A percentile compares a stretch with the other conserved stretches of the same genome.
Conservation (phyloP, 495 filamentous ascomycete genomes). For the Xylaria bambusicola region DNA sequence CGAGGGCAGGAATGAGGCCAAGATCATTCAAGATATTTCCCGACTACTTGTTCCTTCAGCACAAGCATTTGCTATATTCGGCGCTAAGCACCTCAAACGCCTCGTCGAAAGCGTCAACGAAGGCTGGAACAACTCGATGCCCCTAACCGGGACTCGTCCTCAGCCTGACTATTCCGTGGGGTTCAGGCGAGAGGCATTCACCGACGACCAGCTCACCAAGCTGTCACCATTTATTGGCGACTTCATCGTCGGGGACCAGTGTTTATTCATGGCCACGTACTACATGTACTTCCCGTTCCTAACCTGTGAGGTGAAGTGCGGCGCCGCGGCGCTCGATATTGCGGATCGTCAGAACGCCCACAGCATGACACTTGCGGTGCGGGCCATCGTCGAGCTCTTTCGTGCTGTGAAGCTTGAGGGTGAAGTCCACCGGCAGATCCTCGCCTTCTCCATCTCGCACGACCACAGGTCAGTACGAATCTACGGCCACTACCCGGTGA, state of each 20-base stretch:
- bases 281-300: slow-evolving; percentile 48
- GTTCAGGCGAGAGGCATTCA: slow-evolving; percentile 45
- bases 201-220: slow-evolving; percentile 41
- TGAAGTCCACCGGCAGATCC: slow-evolving; percentile 43
- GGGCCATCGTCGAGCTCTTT: slow-evolving; percentile 40
- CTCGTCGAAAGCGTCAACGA: slow-evolving; percentile 48
- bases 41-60: slow-evolving; percentile 42
- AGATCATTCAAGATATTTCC: slow-evolving; percentile 41
- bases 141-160: slow-evolving; percentile 35
- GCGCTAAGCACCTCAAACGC: slow-evolving; percentile 32
- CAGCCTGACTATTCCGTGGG: slow-evolving; percentile 50
- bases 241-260: slow-evolving; percentile 23
- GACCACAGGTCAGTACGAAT: slow-evolving; percentile 41
- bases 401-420: slow-evolving; percentile 32
- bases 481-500: slow-evolving; percentile 40
- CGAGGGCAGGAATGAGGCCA: slow-evolving; percentile 38
- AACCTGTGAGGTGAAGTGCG: slow-evolving; percentile 34
- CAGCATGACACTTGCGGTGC: slow-evolving; percentile 44
- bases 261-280: slow-evolving; percentile 41
- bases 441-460: slow-evolving; percentile 53
- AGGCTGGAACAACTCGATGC: slow-evolving; percentile 41
- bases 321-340: background rate
- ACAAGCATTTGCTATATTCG: slow-evolving; percentile 28
- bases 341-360: slow-evolving; percentile 4
- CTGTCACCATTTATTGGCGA: slow-evolving; percentile 40